phyloP scores from a whole-genome alignment of 768 basidiomycete genomes.

The Roridomyces roridus region DNA sequence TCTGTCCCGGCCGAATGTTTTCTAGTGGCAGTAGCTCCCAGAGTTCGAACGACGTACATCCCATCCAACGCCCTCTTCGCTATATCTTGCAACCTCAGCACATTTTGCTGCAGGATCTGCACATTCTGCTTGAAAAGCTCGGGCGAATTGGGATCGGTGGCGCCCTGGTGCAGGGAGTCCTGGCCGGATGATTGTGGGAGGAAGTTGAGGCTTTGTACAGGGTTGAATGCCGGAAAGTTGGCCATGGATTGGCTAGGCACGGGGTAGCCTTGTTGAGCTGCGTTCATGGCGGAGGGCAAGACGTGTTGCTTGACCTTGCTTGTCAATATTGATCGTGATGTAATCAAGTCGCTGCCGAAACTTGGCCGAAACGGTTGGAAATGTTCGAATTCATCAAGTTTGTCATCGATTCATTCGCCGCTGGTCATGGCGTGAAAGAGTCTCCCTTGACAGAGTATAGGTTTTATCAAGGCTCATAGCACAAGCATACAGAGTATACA shows the following conservation, averaged over 20 bases:
- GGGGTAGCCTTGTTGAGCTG: slow-evolving; percentile 3
- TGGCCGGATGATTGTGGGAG: slow-evolving; percentile 9
- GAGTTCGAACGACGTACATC: too few species aligned
- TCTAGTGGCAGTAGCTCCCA: too few species aligned
- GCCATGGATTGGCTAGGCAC: slow-evolving; percentile 4
- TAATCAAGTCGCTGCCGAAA: too few species aligned
- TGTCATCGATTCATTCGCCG: too few species aligned
- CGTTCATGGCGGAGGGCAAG: slow-evolving; percentile 7
- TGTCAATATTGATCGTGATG: too few species aligned
- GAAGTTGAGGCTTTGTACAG: slow-evolving; percentile 1
- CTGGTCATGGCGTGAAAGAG: too few species aligned
- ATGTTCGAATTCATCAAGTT: too few species aligned
- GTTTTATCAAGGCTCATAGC: too few species aligned
- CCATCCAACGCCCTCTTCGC: slow-evolving; percentile 55
- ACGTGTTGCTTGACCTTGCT: background rate
- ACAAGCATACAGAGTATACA: too few species aligned
- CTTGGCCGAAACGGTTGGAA: too few species aligned
- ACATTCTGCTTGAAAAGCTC: slow-evolving; percentile 68
- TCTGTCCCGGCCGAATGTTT: slow-evolving; percentile 37
- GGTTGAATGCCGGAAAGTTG: slow-evolving; percentile 2
- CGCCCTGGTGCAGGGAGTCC: slow-evolving; percentile 35
- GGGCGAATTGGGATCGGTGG: slow-evolving; percentile 65
- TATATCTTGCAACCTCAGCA: slow-evolving; percentile 52
- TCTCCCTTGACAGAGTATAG: too few species aligned
- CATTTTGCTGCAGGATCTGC: slow-evolving; percentile 52